A percentile compares a stretch with the other conserved stretches of the same genome.
phyloP scores from a whole-genome alignment of 495 filamentous ascomycete species.

The Penicillium turbatum region DNA sequence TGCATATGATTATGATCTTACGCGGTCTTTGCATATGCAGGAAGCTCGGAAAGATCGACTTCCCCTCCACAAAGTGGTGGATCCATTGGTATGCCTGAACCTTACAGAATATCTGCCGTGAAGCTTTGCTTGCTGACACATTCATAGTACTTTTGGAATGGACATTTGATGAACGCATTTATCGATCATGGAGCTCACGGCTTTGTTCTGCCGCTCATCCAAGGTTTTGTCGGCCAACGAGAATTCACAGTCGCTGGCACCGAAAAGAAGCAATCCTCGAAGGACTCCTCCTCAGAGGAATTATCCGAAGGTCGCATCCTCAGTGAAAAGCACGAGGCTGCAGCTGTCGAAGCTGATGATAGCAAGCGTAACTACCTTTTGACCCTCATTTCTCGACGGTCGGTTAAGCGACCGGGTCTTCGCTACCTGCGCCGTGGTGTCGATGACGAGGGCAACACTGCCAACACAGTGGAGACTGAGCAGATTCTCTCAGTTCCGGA shows the following conservation, averaged over 20 bases:
- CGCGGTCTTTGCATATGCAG: conserved; percentile 55
- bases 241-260: conserved; percentile 63
- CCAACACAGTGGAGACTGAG: conserved; percentile 92
- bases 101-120: not conserved
- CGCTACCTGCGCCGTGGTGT: conserved; percentile 89
- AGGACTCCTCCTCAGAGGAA: conserved; percentile 16
- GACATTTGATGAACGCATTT: conserved; percentile 67
- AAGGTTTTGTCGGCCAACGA: conserved; percentile 90
- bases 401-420: conserved; percentile 76
- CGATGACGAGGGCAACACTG: conserved; percentile 79
- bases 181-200: conserved; percentile 56
- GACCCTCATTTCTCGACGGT: conserved; percentile 83
- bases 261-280: conserved; percentile 13
- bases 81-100: conserved; percentile 55
- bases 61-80: conserved; percentile 67
- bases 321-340: conserved; percentile 31
- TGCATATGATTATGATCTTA: conserved; percentile 88
- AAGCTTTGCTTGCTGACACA: conserved; percentile 14
- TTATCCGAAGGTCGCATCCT: conserved; percentile 29
- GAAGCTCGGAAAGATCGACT: conserved; percentile 36
- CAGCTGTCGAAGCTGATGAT: conserved; percentile 20
- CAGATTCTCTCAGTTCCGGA: conserved; percentile 71
- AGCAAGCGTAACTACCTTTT: conserved; percentile 57
- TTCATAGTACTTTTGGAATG: conserved; percentile 84
- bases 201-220: conserved; percentile 78